These are phyloP conservation scores for Ceratocystis cubensis DNA, from an alignment of 2,329 filamentous ascomycete genomes.

Conservation along the genomic window DNA sequence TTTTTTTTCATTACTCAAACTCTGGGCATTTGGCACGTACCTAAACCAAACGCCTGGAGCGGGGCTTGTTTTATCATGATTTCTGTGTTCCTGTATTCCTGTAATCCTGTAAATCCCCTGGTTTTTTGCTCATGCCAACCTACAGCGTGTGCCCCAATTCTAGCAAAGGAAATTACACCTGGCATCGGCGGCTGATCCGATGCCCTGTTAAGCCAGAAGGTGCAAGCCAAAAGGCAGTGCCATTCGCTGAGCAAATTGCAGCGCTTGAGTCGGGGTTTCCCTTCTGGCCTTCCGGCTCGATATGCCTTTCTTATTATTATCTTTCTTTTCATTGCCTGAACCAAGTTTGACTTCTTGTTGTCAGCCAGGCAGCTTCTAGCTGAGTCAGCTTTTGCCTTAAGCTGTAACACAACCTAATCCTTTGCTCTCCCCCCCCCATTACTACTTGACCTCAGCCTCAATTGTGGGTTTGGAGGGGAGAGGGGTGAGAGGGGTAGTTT, in stretches of 20 bases:
- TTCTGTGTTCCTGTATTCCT: constrained; percentile 5
- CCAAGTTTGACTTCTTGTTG: neutral
- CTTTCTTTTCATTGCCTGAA: neutral
- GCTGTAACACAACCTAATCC: constrained; percentile 1
- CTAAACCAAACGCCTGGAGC: neutral
- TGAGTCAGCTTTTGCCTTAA: neutral
- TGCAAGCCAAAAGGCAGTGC: too few species aligned
- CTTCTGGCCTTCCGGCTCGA: too few species aligned
- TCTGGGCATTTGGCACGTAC: neutral
- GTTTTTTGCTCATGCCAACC: neutral
- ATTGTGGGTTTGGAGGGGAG: neutral
- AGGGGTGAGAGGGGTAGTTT: neutral
- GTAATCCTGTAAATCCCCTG: constrained; percentile 4
- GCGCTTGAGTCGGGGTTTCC: neutral
- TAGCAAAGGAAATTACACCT: neutral
- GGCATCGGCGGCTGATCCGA: neutral
- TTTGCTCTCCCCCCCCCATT: neutral
- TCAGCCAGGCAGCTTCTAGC: neutral
- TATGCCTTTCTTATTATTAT: neutral
- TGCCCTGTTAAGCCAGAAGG: neutral
- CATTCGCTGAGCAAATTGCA: neutral
- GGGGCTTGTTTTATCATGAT: constrained; percentile 10
- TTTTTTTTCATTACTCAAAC: neutral
- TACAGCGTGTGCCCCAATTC: neutral
- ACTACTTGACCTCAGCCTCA: constrained; percentile 6